Base-by-base conservation (phyloP, 768 basidiomycete species). In the Hypholoma sublateritium region DNA sequence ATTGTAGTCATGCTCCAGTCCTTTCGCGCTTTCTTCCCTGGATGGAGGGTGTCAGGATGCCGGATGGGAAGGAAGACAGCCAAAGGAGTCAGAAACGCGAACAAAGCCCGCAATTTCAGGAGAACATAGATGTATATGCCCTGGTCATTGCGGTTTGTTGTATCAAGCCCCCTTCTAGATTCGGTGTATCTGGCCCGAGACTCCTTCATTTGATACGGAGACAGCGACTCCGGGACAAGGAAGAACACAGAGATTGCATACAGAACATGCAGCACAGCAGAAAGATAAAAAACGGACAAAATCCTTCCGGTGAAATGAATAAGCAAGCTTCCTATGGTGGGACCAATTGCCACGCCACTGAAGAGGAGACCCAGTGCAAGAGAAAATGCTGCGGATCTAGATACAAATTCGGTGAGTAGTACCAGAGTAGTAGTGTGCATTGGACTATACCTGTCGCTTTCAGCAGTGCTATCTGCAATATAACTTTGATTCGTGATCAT, bases 191-290 rank as follows among this genome's bases (percentile, higher is more conserved):
- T 71, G 11, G 53, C 56, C 32, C 67, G 68, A 6, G 77, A 72
- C 16, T 65, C 63, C 57, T 68, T 70, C 81, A 79, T 84, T 48
- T 82, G 74, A 0, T 66, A 71, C 21, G 66, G 63, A 7, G 87
- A 82, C 2, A 93, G 77, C 0, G 91, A 91, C 69, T 96, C 93
- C 0, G 93, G 93, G 49, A 94, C 65, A 56, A 91, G 21, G 56
- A 86, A 70, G 67, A 83, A 77, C 25, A 83, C 62, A 46, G 84
- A 61, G 39, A 77, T 48, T 1, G 78, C 67, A 60, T 81, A 84
- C 45, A 83, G 7, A 28, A 75, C 19, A 60, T 88, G 85, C 7
- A 85, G 56, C 9, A 66, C 59, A 3, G 75, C 68, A 12, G 86
- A 79, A 49, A 86, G 60, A 69, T 91, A 93, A 74, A 94, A 94